Base-by-base conservation (phyloP, 1,284 basidiomycete species). In the Sporisorium graminicola region DNA sequence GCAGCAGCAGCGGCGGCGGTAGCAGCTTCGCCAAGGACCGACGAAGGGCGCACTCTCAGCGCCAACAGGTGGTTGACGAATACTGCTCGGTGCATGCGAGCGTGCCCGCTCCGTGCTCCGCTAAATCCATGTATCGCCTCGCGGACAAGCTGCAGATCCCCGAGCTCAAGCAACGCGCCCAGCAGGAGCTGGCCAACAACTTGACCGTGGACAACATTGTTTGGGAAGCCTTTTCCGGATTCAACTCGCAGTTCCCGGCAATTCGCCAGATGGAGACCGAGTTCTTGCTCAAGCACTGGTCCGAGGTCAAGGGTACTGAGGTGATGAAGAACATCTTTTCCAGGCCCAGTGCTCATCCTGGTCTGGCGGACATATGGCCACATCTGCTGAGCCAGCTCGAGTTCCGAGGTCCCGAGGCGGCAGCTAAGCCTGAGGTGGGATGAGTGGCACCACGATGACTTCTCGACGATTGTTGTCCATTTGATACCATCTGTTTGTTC, bases 61-160 rank as follows among this genome's bases (percentile, higher is more conserved):
- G 81, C 16, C 71, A 80, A 44, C 60, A 62, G 20, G 53, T 77
- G 20, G 71, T 82, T 26, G 79, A 81, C 27, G 60, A 59, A 22
- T 78, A 75, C 61, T 72, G 69, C 65, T 26, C 55, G 1, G 16
- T 56, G 16, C 49, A 91, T 80, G 51, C 89, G 2, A 89, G 89
- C 16, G 88, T 89, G 43, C 92, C 92, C 0, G 87, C 89, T n/a
- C 93, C 93, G 0, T 93, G 93, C 79, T 93, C 92, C 24, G 93
- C 94, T 12, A 95, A 95, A 86, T 91, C 93, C 3, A 90, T 92
- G n/a, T 95, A 94, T 84, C 88, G 92, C 44, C 88, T 94, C n/a
- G 58, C 77, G 91, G 92, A 91, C 69, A 82, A 82, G 86, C 88
- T 93, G 37, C 91, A 91, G 72, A 87, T 93, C 37, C 81, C 86